These are phyloP conservation scores for Hypomontagnella submonticulosa DNA, from an alignment of 495 filamentous ascomycete genomes.

Conservation along the genomic window DNA sequence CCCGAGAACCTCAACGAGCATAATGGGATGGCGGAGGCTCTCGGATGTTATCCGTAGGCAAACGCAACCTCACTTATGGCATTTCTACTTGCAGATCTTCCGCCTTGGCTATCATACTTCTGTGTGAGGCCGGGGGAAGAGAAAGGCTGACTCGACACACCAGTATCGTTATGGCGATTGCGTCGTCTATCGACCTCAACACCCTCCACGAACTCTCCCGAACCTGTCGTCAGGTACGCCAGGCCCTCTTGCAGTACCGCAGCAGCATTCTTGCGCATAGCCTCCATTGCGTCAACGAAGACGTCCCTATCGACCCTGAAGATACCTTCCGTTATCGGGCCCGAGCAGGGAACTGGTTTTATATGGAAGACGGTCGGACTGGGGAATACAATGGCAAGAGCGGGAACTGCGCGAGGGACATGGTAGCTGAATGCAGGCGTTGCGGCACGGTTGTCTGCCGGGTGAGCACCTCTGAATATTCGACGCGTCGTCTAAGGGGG, in stretches of 20 bases:
- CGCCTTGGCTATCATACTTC: slow-evolving; percentile 26
- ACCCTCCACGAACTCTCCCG: slow-evolving; percentile 81
- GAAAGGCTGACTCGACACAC: slow-evolving; percentile 44
- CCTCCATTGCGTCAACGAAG: slow-evolving; percentile 80
- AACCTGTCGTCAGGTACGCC: slow-evolving; percentile 82
- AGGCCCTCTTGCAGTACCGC: slow-evolving; percentile 79
- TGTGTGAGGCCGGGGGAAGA: slow-evolving; percentile 30
- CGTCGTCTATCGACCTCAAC: slow-evolving; percentile 81
- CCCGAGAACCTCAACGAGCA: slow-evolving; percentile 69
- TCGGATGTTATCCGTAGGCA: slow-evolving; percentile 90
- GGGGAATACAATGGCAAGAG: slow-evolving; percentile 67
- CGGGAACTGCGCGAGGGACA: slow-evolving; percentile 80
- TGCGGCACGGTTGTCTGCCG: slow-evolving; percentile 82
- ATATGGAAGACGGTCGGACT: slow-evolving; percentile 56
- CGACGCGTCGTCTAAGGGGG: not conserved
- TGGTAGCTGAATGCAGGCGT: slow-evolving; percentile 82
- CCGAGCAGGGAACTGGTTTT: slow-evolving; percentile 62
- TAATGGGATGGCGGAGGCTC: slow-evolving; percentile 76
- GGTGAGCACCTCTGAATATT: slow-evolving; percentile 59
- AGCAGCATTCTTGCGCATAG: slow-evolving; percentile 75
- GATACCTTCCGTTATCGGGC: slow-evolving; percentile 62
- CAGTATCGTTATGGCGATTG: slow-evolving; percentile 81
- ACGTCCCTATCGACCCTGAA: slow-evolving; percentile 58
- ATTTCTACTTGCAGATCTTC: slow-evolving; percentile 43
- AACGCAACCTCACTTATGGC: slow-evolving; percentile 44